Percentiles rank a stretch among this genome's conserved stretches.
Evolutionary conservation across 768 basidiomycete species (phyloP).

Genomic region (Lactifluus hygrophoroides): DNA sequence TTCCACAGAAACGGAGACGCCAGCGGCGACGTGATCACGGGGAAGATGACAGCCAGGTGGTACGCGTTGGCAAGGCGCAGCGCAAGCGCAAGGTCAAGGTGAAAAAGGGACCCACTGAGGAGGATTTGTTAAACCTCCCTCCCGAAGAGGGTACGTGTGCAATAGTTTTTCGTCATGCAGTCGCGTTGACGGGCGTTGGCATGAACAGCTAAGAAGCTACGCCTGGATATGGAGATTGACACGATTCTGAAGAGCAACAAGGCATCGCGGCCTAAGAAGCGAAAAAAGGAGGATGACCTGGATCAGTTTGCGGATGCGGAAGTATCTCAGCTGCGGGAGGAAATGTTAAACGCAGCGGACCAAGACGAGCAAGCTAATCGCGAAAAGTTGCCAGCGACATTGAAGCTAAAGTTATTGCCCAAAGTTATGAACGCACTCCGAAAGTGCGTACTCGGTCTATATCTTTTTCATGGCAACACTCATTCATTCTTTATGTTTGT

Average conservation of each 20-base stretch:
- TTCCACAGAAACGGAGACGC: constrained; percentile 25
- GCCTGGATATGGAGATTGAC: constrained; percentile 78
- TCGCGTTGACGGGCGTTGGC: not conserved
- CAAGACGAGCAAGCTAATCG: constrained; percentile 75
- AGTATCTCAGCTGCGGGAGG: constrained; percentile 78
- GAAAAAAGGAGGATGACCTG: constrained; percentile 78
- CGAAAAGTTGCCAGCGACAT: constrained; percentile 71
- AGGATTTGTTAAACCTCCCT: constrained; percentile 59
- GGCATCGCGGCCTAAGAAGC: constrained; percentile 48
- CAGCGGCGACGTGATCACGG: constrained; percentile 16
- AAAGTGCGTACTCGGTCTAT: constrained; percentile 50
- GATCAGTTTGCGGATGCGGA: constrained; percentile 88
- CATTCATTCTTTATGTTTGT: constrained; percentile 6
- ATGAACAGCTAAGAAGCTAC: constrained; percentile 58
- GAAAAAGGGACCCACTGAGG: constrained; percentile 38
- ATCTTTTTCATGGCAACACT: not conserved
- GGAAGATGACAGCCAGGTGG: constrained; percentile 25
- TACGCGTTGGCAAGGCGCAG: constrained; percentile 44
- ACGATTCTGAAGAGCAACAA: constrained; percentile 81
- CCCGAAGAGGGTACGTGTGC: constrained; percentile 62
- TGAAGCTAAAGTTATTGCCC: constrained; percentile 78
- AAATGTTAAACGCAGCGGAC: constrained; percentile 81
- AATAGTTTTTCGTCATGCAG: not conserved
- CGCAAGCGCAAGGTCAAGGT: constrained; percentile 30
- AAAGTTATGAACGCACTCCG: constrained; percentile 88